Evolutionary conservation across 345 rosid species (phyloP).

Genomic region (Triadica sebifera): DNA sequence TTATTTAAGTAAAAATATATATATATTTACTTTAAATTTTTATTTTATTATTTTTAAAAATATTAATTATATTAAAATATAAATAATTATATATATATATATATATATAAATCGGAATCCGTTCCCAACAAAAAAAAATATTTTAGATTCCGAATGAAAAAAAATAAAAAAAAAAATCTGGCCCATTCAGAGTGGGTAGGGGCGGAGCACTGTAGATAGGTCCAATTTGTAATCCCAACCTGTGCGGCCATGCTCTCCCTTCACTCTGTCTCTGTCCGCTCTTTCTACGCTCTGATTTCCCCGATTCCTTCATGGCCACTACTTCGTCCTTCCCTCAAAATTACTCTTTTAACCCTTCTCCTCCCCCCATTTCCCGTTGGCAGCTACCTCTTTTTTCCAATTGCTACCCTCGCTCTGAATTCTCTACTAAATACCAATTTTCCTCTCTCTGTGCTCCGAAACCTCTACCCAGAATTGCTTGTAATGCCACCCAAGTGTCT

Average conservation of each 20-base stretch:
- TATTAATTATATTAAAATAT: too few relatives aligned
- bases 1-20: too few relatives aligned
- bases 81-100: too few relatives aligned
- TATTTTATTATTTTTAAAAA: too few relatives aligned
- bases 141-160: too few relatives aligned
- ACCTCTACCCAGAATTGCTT: conserved; percentile 21
- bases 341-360: conserved; percentile 32
- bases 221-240: too few relatives aligned
- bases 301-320: conserved; percentile 46
- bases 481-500: conserved; percentile 64
- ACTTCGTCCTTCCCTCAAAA: conserved; percentile 40
- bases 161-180: too few relatives aligned
- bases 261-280: not conserved
- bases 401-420: conserved; percentile 19
- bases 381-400: conserved; percentile 10
- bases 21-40: too few relatives aligned
- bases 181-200: too few relatives aligned
- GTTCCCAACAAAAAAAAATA: too few relatives aligned
- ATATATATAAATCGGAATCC: too few relatives aligned
- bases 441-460: conserved; percentile 17
- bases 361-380: conserved; percentile 17
- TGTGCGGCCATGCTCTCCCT: conserved; percentile 21
- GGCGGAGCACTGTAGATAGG: too few relatives aligned
- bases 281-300: conserved; percentile 6
- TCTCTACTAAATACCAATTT: conserved; percentile 24